phyloP scores from a whole-genome alignment of 129 eudicot species.

The Centaurea solstitialis region DNA sequence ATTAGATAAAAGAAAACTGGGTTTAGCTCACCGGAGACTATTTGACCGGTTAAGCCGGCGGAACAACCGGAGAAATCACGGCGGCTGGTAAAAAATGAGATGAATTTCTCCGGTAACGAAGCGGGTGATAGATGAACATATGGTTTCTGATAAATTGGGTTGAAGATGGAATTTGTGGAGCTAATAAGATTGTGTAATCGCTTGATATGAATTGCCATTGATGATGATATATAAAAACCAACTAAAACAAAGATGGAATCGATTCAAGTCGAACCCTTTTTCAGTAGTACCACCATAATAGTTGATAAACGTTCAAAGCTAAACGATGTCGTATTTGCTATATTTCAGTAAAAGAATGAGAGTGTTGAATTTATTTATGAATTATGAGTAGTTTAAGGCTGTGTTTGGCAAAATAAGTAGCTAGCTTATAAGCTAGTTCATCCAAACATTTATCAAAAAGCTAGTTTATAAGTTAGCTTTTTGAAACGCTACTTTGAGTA shows the following conservation, averaged over 20 bases:
- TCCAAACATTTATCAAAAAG: no score
- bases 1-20: neutral
- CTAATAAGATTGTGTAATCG: conserved; percentile 6
- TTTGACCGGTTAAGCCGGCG: conserved; percentile 16
- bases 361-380: no score
- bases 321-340: neutral
- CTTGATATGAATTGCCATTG: conserved; percentile 26
- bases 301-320: neutral
- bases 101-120: conserved; percentile 6
- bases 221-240: neutral
- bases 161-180: conserved; percentile 21
- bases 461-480: no score
- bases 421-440: no score
- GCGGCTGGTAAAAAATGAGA: conserved; percentile 15
- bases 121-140: neutral
- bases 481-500: no score
- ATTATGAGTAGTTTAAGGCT: no score
- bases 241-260: neutral
- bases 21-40: conserved; percentile 29
- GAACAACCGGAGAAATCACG: conserved; percentile 27
- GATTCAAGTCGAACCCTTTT: neutral
- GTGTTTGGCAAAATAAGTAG: no score
- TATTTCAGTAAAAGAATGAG: no score
- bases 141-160: conserved; percentile 1
- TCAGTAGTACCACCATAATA: neutral